Base-by-base conservation (phyloP, 2,329 filamentous ascomycete genomes). In the Nigrospora sphaerica region DNA sequence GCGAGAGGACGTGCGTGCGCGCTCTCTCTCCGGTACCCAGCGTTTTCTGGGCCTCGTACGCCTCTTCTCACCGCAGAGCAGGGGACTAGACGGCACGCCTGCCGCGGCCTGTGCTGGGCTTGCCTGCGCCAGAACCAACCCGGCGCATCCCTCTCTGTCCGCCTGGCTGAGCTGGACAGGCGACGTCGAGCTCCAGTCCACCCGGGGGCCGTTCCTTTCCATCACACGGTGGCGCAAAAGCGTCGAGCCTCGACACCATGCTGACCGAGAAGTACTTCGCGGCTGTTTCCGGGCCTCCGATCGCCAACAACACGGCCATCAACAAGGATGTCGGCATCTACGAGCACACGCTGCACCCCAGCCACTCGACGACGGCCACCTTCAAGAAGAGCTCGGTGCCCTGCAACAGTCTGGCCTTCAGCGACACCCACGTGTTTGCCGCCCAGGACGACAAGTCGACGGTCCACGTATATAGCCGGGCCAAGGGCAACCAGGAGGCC, bases 321-420 rank as follows among this genome's bases (percentile, higher is more conserved):
- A 73, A 78, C 47, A 83, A 92, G 67, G 90, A 96, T 68, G 84
- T 89, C 42, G 89, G 88, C 57, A 89, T 97, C 61, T 93, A 95
- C 68, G 67, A 87, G 46, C 87, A 95, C 66, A 83, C 89, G 52
- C 78, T 90, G 57, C 86, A 89, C 57, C 91, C 91, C 36, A 77
- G 85, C 45, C 79, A 85, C 52, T 77, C 81, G n/a, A 80, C 90
- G 61, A 85, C 85, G 59, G 74, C 81, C 52, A 78, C 84, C 41
- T 91, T 93, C 76, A 97, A 96, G 75, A 97, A 95, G 71, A 95
- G 88, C 71, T 86, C 88, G 14, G 82, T 84, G n/a, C 77, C 84
- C 23, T 72, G 77, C 48, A 88, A 92, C 64, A 85, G 88, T 56
- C 71, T 98, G 46, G 91, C 89, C 31, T 77, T 91, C 56, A 95